Percentiles rank a stretch among this genome's conserved stretches.
phyloP scores from a whole-genome alignment of 441 rosid species.

The Euphorbia celastroides region DNA sequence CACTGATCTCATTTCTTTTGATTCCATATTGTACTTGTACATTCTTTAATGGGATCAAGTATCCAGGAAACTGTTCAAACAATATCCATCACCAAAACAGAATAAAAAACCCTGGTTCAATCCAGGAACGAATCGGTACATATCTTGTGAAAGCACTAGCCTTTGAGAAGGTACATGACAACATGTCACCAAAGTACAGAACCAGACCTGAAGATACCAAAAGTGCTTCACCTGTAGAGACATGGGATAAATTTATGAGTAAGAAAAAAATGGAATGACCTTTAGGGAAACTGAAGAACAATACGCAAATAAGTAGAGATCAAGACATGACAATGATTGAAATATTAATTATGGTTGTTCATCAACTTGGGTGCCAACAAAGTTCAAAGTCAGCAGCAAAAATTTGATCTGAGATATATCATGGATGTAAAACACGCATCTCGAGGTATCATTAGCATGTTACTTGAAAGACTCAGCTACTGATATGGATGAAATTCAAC shows the following conservation, averaged over 20 bases:
- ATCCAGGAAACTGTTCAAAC: constrained; percentile 46
- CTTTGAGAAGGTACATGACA: constrained; percentile 70
- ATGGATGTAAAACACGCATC: background rate
- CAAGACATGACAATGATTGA: background rate
- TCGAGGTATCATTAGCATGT: background rate
- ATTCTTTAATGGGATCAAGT: constrained; percentile 34
- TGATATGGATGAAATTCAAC: background rate
- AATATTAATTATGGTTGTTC: background rate
- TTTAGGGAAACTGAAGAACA: background rate
- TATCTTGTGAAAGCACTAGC: constrained; percentile 34
- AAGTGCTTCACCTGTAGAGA: constrained; percentile 77
- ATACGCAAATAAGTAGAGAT: background rate
- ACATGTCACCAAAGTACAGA: constrained; percentile 80
- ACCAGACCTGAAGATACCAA: constrained; percentile 78
- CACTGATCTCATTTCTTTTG: constrained; percentile 70
- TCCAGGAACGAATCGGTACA: constrained; percentile 19
- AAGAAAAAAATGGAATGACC: background rate
- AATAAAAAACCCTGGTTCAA: constrained; percentile 17
- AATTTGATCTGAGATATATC: background rate
- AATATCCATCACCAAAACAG: constrained; percentile 20
- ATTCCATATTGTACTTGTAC: constrained; percentile 44
- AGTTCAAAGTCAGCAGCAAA: background rate
- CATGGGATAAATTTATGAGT: constrained; percentile 7
- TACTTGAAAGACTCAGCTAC: background rate
- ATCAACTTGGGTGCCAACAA: background rate